Evolutionary conservation across 306 rosid genomes (phyloP), one percentile per base, ranked within the genome.

Genomic region (Luffa aegyptiaca): DNA sequence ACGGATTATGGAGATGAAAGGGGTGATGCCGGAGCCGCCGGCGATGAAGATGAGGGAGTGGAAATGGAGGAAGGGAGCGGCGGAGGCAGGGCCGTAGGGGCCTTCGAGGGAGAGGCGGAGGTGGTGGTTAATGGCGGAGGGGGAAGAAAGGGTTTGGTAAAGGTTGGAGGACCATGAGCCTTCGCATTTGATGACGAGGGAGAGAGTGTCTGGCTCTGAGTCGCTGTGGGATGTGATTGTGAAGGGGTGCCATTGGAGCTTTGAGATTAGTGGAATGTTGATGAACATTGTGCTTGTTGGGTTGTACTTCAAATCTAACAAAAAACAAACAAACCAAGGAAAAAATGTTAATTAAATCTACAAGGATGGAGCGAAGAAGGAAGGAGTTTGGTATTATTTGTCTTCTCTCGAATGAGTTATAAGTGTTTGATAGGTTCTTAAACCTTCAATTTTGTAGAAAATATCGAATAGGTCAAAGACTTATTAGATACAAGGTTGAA

Each of bases 161-260:
- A 94, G 93, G 82, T 88, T 92, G 37, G 76, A 53, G 12, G 90
- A 71, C 97, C 98, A 94, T 55, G 66, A 75, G 84, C 98, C 98
- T 80, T 86, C 90, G 56, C 89, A 36, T 86, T 92, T 94, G 8
- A 94, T 81, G 62, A 90, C 86, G 53, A 92, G 82, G 83, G 94
- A 89, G 3, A 94, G 75, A 80, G 52, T 90, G 0, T 92, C 92
- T 20, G 76, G 62, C 20, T 94, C 98, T 88, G 88, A 82, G 31
- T 87, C 90, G 71, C 92, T 81, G 37, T 82, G 90, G 1, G 98
- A 92, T 86, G 89, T 88, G 12, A 92, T 17, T 1, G 96, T 91
- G 79, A 91, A 94, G 21, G 98, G 98, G 85, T 94, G 97, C 97
- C 97, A 94, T 55, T 94, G 98, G n/a, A 94, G 74, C 82, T 90